Conservation (phyloP, 805 yeast genomes). For the Saturnispora kantuleensis region DNA sequence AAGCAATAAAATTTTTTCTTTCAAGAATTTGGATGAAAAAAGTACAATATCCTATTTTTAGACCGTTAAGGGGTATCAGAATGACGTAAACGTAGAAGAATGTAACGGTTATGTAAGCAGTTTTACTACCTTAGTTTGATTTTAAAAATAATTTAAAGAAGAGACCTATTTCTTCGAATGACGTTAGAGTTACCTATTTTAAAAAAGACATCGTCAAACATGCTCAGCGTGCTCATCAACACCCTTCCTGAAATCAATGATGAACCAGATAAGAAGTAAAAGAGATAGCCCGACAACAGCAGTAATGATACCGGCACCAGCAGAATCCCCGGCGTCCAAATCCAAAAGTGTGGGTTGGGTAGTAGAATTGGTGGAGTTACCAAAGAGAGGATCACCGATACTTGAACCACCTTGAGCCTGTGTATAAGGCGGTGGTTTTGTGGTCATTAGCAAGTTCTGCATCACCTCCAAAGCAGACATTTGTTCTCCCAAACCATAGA, state of each 20-base stretch:
- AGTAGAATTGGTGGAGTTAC: slow-evolving; percentile 31
- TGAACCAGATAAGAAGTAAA: slow-evolving; percentile 12
- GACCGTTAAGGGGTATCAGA: too few species aligned
- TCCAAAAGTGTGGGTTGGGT: slow-evolving; percentile 30
- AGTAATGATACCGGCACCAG: slow-evolving; percentile 65
- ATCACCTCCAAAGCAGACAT: slow-evolving; percentile 63
- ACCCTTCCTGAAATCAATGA: neutral
- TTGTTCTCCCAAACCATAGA: slow-evolving; percentile 72
- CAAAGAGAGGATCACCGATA: slow-evolving; percentile 57
- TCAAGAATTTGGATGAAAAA: neutral
- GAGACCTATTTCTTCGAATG: too few species aligned
- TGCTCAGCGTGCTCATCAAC: neutral
- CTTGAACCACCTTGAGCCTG: slow-evolving; percentile 22
- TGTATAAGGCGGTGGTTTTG: slow-evolving; percentile 45
- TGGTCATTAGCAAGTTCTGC: slow-evolving; percentile 35
- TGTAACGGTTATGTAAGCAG: too few species aligned
- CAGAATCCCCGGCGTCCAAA: slow-evolving; percentile 40
- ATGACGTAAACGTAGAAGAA: too few species aligned
- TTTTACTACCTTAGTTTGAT: too few species aligned
- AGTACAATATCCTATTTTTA: neutral
- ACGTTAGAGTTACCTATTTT: too few species aligned
- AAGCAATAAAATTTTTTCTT: too few species aligned
- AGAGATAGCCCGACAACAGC: slow-evolving; percentile 36
- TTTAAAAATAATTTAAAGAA: too few species aligned
- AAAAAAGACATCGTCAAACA: neutral